Conservation (phyloP, 2,329 filamentous ascomycete genomes). For the Trichoderma sp. region DNA sequence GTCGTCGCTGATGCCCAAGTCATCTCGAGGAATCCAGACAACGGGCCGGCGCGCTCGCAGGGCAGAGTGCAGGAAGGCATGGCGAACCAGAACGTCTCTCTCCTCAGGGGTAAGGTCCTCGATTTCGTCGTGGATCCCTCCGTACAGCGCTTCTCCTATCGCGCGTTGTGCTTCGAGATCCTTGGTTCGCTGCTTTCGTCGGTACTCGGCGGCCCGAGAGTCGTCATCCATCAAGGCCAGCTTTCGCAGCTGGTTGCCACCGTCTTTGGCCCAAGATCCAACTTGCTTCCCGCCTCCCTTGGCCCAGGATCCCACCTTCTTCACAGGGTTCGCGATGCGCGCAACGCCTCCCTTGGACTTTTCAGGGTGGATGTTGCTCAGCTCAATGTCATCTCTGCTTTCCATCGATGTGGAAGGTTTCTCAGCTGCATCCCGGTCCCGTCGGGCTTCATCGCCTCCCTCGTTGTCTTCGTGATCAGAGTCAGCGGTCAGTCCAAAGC, state of each 20-base stretch:
- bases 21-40: slow-evolving; percentile 92
- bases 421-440: slow-evolving; percentile 26
- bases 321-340: slow-evolving; percentile 48
- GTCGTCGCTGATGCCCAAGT: slow-evolving; percentile 87
- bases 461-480: slow-evolving; percentile 53
- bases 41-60: slow-evolving; percentile 81
- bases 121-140: slow-evolving; percentile 86
- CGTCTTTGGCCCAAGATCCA: slow-evolving; percentile 44
- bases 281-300: slow-evolving; percentile 39
- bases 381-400: slow-evolving; percentile 45
- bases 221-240: slow-evolving; percentile 43
- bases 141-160: slow-evolving; percentile 80
- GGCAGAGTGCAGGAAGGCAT: slow-evolving; percentile 89
- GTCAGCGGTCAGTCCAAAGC: slow-evolving; percentile 63
- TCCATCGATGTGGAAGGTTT: slow-evolving; percentile 37
- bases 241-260: slow-evolving; percentile 53
- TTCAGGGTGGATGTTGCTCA: slow-evolving; percentile 43
- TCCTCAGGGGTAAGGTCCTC: slow-evolving; percentile 92
- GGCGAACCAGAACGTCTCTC: slow-evolving; percentile 78
- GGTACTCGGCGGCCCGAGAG: slow-evolving; percentile 50
- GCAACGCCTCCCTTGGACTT: slow-evolving; percentile 31
- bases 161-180: slow-evolving; percentile 73
- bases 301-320: slow-evolving; percentile 53
- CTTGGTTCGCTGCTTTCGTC: slow-evolving; percentile 52
- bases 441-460: slow-evolving; percentile 43